phyloP scores from a whole-genome alignment of 2,329 filamentous ascomycete genomes.

The Didymella keratinophila region DNA sequence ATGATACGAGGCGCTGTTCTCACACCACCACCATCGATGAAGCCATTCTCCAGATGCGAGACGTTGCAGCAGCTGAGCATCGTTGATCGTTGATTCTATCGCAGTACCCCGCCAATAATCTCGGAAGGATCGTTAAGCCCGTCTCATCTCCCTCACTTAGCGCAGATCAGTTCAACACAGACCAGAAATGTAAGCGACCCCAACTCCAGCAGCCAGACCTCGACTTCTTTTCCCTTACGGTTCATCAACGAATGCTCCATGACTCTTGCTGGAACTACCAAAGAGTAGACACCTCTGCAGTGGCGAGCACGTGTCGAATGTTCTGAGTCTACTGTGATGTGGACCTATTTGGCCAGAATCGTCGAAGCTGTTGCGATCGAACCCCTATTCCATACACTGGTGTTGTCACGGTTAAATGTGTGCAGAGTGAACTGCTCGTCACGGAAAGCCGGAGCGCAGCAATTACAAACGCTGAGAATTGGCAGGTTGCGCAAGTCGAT shows the following conservation, averaged over 20 bases:
- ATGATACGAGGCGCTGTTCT: neutral
- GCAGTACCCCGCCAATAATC: slow-evolving; percentile 2
- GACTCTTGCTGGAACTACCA: slow-evolving; percentile 6
- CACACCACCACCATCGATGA: neutral
- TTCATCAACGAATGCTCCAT: slow-evolving; percentile 3
- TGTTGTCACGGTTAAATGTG: neutral
- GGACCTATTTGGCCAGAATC: neutral
- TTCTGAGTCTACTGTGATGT: neutral
- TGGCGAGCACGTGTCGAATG: slow-evolving; percentile 1
- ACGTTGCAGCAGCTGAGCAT: neutral
- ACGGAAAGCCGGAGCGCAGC: neutral
- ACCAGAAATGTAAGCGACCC: neutral
- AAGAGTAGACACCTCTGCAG: neutral
- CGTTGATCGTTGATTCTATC: neutral
- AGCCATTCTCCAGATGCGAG: neutral
- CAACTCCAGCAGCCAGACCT: slow-evolving; percentile 6
- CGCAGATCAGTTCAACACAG: slow-evolving; percentile 6
- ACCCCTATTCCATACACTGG: slow-evolving; percentile 1
- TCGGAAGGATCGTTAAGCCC: slow-evolving; percentile 13
- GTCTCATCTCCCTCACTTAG: slow-evolving; percentile 9
- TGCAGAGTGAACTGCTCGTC: neutral
- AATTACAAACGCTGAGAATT: neutral
- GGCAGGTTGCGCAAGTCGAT: slow-evolving; percentile 6
- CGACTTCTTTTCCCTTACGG: neutral
- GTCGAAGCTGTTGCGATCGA: neutral